Evolutionary conservation across 306 rosid species (phyloP).

Genomic region (Vicia sativa): DNA sequence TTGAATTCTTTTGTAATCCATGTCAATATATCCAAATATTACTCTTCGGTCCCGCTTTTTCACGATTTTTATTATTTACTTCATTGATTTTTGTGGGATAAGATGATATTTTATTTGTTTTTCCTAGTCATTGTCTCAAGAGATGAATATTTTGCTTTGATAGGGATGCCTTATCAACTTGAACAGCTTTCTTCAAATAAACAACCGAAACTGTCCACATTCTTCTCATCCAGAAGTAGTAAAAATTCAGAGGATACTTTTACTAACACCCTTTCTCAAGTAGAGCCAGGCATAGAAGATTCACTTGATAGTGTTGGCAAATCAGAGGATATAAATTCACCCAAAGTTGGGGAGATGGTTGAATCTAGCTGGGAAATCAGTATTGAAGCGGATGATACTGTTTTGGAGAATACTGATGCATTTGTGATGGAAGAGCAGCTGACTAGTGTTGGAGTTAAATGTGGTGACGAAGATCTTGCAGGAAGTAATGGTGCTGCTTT

Average conservation of each 20-base stretch:
- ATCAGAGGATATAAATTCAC: conserved; percentile 42
- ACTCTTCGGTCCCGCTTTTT: conserved; percentile 1
- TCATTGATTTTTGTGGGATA: neutral
- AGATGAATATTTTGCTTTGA: conserved; percentile 31
- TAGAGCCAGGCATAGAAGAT: conserved; percentile 50
- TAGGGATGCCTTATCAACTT: conserved; percentile 89
- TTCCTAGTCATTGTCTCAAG: conserved; percentile 11
- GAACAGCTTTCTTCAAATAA: conserved; percentile 70
- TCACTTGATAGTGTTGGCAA: conserved; percentile 42
- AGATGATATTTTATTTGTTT: neutral
- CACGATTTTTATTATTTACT: conserved; percentile 17
- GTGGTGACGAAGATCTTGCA: conserved; percentile 40
- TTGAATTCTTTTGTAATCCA: conserved; percentile 31
- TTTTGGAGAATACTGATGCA: conserved; percentile 42
- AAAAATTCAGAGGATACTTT: conserved; percentile 39
- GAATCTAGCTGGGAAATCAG: conserved; percentile 37
- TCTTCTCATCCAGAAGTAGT: conserved; percentile 61
- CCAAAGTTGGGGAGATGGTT: conserved; percentile 41
- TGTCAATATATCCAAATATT: conserved; percentile 19
- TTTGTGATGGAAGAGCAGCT: conserved; percentile 40
- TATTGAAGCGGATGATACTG: conserved; percentile 43
- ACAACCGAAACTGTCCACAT: conserved; percentile 74
- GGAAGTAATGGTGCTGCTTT: conserved; percentile 44
- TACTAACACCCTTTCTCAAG: conserved; percentile 40
- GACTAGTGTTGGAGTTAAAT: conserved; percentile 40